These are phyloP conservation scores for Babesia gibsoni DNA, from an alignment of 169 alveolate genomes.

Conservation along the genomic window DNA sequence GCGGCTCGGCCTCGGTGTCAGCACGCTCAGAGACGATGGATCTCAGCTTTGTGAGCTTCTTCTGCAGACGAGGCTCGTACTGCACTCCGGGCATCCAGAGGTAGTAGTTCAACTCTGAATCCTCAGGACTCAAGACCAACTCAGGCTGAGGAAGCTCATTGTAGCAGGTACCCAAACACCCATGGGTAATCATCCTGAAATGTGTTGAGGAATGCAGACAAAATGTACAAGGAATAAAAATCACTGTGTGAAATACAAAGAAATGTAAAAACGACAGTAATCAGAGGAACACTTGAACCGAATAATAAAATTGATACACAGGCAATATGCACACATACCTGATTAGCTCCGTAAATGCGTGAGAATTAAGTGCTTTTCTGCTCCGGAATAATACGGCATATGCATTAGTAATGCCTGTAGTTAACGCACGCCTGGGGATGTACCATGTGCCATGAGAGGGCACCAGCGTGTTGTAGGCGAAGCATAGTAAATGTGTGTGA, in stretches of 20 bases:
- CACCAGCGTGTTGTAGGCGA: constrained; percentile 31
- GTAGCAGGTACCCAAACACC: constrained; percentile 58
- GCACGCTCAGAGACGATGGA: constrained; percentile 35
- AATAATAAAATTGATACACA: neutral
- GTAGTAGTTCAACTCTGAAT: constrained; percentile 61
- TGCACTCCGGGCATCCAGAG: constrained; percentile 67
- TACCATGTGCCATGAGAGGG: constrained; percentile 15
- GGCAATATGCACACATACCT: constrained; percentile 23
- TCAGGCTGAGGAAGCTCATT: constrained; percentile 65
- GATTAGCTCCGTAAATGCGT: constrained; percentile 5
- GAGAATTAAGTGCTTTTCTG: neutral
- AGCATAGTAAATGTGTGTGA: too few relatives aligned
- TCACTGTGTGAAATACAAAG: neutral
- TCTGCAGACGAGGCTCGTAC: constrained; percentile 59
- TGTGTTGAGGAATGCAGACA: neutral
- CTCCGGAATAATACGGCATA: neutral
- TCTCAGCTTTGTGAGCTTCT: constrained; percentile 42
- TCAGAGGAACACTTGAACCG: neutral
- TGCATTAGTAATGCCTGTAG: constrained; percentile 20
- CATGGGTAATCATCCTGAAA: constrained; percentile 47
- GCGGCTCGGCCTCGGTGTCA: constrained; percentile 4
- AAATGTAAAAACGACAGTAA: neutral
- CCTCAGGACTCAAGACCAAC: constrained; percentile 64
- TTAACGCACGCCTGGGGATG: neutral
- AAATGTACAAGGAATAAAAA: neutral